Conservation (phyloP, 139 green algal genomes). For the Chlorella vulgaris region DNA sequence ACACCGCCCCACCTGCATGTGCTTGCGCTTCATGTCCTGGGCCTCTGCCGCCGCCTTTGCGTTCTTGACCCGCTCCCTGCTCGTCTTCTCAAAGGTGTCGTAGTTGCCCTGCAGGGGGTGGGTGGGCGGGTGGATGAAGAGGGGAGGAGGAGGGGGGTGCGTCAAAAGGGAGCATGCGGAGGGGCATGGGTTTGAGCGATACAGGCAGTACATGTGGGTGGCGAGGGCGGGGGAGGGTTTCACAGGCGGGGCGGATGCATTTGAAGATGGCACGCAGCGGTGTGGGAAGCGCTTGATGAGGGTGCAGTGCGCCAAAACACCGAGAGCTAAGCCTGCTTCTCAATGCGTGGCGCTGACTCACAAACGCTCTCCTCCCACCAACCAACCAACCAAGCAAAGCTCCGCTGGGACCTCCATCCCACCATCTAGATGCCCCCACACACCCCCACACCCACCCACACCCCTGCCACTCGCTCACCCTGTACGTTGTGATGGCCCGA, state of each 20-base stretch:
- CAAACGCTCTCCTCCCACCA: too few species aligned
- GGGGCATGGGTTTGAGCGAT: background rate
- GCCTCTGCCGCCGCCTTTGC: slow-evolving; percentile 68
- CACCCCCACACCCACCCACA: background rate
- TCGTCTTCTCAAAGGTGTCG: slow-evolving; percentile 63
- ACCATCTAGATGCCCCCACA: background rate
- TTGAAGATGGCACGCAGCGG: too few species aligned
- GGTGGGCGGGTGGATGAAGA: background rate
- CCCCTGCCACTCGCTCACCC: slow-evolving; percentile 3
- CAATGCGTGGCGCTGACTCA: too few species aligned
- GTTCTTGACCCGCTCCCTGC: slow-evolving; percentile 60
- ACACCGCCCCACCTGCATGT: slow-evolving; percentile 69
- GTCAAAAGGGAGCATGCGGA: too few species aligned
- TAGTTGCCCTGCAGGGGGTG: slow-evolving; percentile 71
- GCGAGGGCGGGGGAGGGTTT: too few species aligned
- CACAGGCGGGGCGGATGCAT: too few species aligned
- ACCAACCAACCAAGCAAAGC: too few species aligned
- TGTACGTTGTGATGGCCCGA: slow-evolving; percentile 70
- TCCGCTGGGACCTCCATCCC: too few species aligned
- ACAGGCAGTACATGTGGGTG: background rate
- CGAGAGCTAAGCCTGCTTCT: too few species aligned
- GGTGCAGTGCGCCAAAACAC: too few species aligned
- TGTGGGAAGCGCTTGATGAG: too few species aligned
- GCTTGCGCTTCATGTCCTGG: slow-evolving; percentile 65
- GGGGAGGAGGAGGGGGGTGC: too few species aligned